phyloP scores from a whole-genome alignment of 306 rosid species.

The Prosopis cineraria region DNA sequence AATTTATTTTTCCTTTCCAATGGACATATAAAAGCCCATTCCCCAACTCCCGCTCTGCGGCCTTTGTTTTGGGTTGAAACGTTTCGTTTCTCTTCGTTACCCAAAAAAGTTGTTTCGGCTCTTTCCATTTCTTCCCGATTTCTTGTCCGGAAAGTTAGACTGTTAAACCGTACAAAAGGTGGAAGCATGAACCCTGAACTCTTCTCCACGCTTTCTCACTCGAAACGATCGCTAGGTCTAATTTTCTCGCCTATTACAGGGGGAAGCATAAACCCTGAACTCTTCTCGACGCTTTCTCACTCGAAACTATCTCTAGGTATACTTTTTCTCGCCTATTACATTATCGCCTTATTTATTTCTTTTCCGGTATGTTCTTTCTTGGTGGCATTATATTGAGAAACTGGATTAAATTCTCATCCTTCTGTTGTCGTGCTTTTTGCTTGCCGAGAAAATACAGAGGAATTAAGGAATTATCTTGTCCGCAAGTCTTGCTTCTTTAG shows the following conservation, averaged over 20 bases:
- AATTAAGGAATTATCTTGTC: background rate
- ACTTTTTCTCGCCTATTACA: background rate
- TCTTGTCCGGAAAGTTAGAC: slow-evolving; percentile 39
- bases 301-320: slow-evolving; percentile 31
- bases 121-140: background rate
- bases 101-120: too few species aligned
- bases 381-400: background rate
- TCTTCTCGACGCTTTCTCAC: background rate
- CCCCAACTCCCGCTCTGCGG: background rate
- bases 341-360: background rate
- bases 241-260: background rate
- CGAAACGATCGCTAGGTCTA: background rate
- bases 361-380: background rate
- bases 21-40: background rate
- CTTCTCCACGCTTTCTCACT: background rate
- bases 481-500: background rate
- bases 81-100: background rate
- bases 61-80: background rate
- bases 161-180: slow-evolving; percentile 30
- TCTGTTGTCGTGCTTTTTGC: background rate
- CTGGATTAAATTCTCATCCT: background rate
- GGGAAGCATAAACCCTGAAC: slow-evolving; percentile 36
- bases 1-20: too few species aligned
- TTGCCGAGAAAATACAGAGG: background rate
- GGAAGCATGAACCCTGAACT: slow-evolving; percentile 33